Evolutionary conservation across 306 rosid genomes (phyloP), one percentile per base, ranked within the genome.

Genomic region (Luffa acutangula): DNA sequence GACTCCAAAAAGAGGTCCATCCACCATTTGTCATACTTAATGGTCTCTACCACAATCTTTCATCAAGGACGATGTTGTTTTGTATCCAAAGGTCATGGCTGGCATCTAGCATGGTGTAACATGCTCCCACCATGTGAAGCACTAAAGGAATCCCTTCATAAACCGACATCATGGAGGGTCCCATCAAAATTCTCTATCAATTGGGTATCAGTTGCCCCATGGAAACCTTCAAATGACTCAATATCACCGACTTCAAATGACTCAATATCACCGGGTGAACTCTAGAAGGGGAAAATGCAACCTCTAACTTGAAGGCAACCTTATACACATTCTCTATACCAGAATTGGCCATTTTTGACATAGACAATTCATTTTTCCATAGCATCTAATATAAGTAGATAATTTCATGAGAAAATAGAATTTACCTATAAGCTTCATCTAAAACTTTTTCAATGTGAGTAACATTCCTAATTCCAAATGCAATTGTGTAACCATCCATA

Each of bases 401-500:
- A 81, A 41, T 72, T 49, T 76, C 80, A 70, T 82, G 73, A 79
- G 79, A 54, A 52, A 82, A 67, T 70, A 57, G 77, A 77, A 48
- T 80, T 80, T 81, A 93, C 98, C 94, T 89, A 46, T 87, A 85
- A 76, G 96, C 98, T 88, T 95, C 99, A 69, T 84, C 85, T 18
- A 95, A 92, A 67, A 81, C 98, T 82, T 87, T 91, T 91, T 95
- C 99, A 81, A 91, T 92, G 89, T 91, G 97, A 18, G 98, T 92
- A 64, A 95, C 98, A 81, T 92, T 95, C 80, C 98, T 87, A 81
- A 95, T 95, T 83, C 97, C 98, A 81, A 95, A 95, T 36, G 97
- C 98, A 89, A 95, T 91, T 46, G 98, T 92, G 85, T 92, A 95
- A 87, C 97, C 96, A 89, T 95, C 97, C 97, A 95, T 90, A 80